A percentile compares a stretch with the other conserved stretches of the same genome.
phyloP scores from a whole-genome alignment of 225 moss, liverwort and hornwort genomes.

The Polytrichum commune region DNA sequence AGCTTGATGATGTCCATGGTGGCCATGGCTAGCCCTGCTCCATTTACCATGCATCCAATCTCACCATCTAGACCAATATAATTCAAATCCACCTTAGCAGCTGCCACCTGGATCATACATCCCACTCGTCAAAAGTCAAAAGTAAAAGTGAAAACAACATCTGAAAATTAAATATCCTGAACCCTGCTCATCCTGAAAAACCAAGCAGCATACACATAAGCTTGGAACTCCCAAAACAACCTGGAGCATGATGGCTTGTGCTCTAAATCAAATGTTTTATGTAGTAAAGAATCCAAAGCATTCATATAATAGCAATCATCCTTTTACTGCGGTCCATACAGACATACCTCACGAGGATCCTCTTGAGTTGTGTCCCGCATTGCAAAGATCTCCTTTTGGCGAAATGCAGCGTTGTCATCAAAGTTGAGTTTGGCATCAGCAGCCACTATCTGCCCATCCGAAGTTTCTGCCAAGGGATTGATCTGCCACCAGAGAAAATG shows the following conservation, averaged over 20 bases:
- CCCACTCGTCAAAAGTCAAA: conserved; percentile 7
- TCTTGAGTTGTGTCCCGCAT: conserved; percentile 90
- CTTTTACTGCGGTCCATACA: background rate
- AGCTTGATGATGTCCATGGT: conserved; percentile 99
- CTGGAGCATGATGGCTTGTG: too few species aligned
- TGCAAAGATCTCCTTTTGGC: conserved; percentile 81
- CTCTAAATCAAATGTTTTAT: too few species aligned
- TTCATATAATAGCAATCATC: too few species aligned
- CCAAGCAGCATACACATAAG: background rate
- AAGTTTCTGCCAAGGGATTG: conserved; percentile 92
- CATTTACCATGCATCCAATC: conserved; percentile 99
- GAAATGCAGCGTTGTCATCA: conserved; percentile 90
- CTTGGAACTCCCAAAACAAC: background rate
- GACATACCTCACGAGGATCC: conserved; percentile 84
- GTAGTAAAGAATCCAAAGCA: too few species aligned
- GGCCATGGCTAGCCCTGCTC: conserved; percentile 98
- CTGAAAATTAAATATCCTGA: background rate
- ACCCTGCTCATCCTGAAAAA: background rate
- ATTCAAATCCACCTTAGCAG: conserved; percentile 86
- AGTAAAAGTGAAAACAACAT: background rate
- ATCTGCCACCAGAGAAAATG: conserved; percentile 40
- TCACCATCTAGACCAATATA: conserved; percentile 96
- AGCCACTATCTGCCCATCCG: conserved; percentile 63
- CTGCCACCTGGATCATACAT: conserved; percentile 59
- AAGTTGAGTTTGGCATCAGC: conserved; percentile 99